Evolutionary conservation across 2,329 filamentous ascomycete genomes (phyloP).

Genomic region (Alternaria triticina): DNA sequence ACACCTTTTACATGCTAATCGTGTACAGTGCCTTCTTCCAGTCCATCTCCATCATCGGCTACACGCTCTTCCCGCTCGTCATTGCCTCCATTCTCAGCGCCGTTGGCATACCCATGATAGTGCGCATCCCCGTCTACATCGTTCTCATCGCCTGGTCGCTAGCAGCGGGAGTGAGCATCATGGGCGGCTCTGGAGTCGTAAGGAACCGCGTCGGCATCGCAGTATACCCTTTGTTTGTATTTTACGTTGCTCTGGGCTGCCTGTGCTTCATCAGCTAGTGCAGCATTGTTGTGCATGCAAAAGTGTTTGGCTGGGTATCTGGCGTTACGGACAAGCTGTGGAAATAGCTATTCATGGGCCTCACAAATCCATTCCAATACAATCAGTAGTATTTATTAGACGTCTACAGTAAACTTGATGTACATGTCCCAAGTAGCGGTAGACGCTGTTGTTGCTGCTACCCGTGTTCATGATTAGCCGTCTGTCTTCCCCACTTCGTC

Average conservation of each 20-base stretch:
- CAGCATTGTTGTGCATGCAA: conserved; percentile 4
- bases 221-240: conserved; percentile 93
- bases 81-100: conserved; percentile 91
- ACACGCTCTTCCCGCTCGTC: conserved; percentile 95
- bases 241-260: conserved; percentile 91
- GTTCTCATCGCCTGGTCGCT: conserved; percentile 90
- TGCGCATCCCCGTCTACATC: conserved; percentile 88
- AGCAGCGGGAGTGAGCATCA: conserved; percentile 92
- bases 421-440: conserved; percentile 11
- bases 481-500: conserved; percentile 34
- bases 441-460: conserved; percentile 11
- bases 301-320: conserved; percentile 11
- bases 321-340: conserved; percentile 9
- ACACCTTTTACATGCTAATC: conserved; percentile 34
- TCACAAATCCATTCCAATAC: background rate
- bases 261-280: conserved; percentile 93
- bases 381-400: background rate
- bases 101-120: conserved; percentile 76
- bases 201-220: conserved; percentile 93
- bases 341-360: background rate
- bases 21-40: conserved; percentile 89
- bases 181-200: conserved; percentile 93
- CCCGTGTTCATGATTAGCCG: conserved; percentile 25
- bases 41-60: conserved; percentile 96
- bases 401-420: background rate